These are phyloP conservation scores for Solidago caesia DNA, from an alignment of 129 eudicot genomes.

Conservation along the genomic window DNA sequence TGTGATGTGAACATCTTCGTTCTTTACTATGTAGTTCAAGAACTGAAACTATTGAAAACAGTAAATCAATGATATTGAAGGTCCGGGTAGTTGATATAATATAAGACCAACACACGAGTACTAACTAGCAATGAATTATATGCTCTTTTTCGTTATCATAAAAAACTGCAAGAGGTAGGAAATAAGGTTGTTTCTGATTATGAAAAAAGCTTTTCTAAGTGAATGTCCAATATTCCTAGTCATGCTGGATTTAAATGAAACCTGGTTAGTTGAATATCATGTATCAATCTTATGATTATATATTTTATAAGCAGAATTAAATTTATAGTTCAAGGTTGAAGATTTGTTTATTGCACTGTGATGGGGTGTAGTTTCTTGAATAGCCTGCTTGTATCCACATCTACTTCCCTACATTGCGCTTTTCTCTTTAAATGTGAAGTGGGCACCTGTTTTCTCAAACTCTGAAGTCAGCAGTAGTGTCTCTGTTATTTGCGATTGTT, in stretches of 20 bases:
- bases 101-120: neutral
- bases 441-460: neutral
- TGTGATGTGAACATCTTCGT: too few relatives aligned
- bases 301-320: neutral
- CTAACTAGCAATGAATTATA: neutral
- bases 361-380: neutral
- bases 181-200: too few relatives aligned
- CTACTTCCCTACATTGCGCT: neutral
- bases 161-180: too few relatives aligned
- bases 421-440: conserved; percentile 3
- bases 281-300: neutral
- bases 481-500: too few relatives aligned
- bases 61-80: too few relatives aligned
- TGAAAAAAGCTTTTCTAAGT: too few relatives aligned
- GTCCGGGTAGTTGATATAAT: too few relatives aligned
- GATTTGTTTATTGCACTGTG: neutral
- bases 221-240: neutral
- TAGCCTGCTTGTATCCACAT: neutral
- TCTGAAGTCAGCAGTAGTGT: neutral
- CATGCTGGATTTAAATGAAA: neutral
- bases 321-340: neutral
- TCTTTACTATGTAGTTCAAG: too few relatives aligned
- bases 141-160: too few relatives aligned
- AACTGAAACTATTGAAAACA: too few relatives aligned
- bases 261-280: neutral